Base-by-base conservation (phyloP, 495 filamentous ascomycete species). In the Penicillium atrosanguineum region DNA sequence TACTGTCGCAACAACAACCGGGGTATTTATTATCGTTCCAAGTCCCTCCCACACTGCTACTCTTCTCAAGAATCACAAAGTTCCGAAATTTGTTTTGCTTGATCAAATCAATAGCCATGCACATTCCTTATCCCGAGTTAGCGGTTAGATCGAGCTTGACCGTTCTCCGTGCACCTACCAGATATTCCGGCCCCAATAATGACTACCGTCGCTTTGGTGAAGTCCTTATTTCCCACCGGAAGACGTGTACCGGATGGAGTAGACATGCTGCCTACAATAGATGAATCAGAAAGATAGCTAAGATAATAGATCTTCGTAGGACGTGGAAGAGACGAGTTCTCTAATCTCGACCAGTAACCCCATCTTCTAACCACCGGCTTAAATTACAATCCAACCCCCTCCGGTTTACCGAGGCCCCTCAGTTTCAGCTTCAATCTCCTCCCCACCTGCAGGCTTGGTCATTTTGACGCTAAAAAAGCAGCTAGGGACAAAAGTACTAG, bases 51-150 rank as follows among this genome's bases (percentile, higher is more conserved):
- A 83, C 64, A 18, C 71, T 70, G 50, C 71, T 78, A 44, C 74
- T 72, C 60, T 78, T 79, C 59, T 83, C 79, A 0, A 83, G 55
- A 39, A 85, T 79, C 41, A 83, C 71, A 52, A 83, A 80, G 46
- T 84, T 79, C 28, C 69, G 75, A 36, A 74, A 79, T 31, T 77
- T 70, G 47, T 78, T 79, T 6, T 70, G 65, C 42, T 72, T 77
- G 63, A 84, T 75, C 23, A 83, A 64, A 46, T 83, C 80, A 50
- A 83, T 83, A 6, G 81, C 82, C 61, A 75, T 80, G 57, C 79
- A 83, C 63, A 82, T 72, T 44, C 79, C 80, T 74, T 40, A 2
- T 21, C 8, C 1, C 19, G 14, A 12, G 46, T 54, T 26, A 54
- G 51, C 6, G 20, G 28, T 42, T 20, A 19, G 40, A 37, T 15